Evolutionary conservation across 2,329 filamentous ascomycete genomes (phyloP).

Genomic region (Pestalotiopsis sp.): DNA sequence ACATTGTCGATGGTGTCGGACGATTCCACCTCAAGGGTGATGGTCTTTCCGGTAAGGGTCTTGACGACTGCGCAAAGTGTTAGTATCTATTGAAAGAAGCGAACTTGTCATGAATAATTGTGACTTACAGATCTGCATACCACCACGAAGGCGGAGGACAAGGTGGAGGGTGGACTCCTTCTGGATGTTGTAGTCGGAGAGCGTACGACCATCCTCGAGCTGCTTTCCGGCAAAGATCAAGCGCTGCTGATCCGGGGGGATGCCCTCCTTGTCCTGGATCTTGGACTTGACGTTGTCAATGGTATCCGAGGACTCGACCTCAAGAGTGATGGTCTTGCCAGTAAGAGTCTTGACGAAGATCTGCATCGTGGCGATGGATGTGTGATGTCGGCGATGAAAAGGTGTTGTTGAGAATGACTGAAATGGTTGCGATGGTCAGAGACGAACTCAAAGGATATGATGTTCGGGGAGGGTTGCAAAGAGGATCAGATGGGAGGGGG

Average conservation of each 20-base stretch:
- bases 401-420: background rate
- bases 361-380: constrained; percentile 65
- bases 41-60: constrained; percentile 90
- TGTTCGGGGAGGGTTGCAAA: background rate
- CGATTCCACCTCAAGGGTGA: constrained; percentile 87
- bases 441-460: background rate
- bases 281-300: constrained; percentile 97
- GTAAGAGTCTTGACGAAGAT: constrained; percentile 95
- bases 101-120: background rate
- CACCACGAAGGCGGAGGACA: constrained; percentile 85
- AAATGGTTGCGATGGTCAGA: background rate
- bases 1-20: constrained; percentile 94
- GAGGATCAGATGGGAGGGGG: background rate
- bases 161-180: constrained; percentile 88
- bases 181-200: constrained; percentile 94
- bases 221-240: constrained; percentile 97
- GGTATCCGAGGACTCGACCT: constrained; percentile 86
- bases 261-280: constrained; percentile 98
- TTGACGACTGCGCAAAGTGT: constrained; percentile 59
- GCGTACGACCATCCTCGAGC: constrained; percentile 89
- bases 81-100: background rate
- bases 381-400: background rate
- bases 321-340: constrained; percentile 91
- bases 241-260: constrained; percentile 94
- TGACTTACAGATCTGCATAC: constrained; percentile 72